Evolutionary conservation across 768 basidiomycete species (phyloP), one percentile per base, ranked within the genome.

Genomic region (Ephemerocybe angulata): DNA sequence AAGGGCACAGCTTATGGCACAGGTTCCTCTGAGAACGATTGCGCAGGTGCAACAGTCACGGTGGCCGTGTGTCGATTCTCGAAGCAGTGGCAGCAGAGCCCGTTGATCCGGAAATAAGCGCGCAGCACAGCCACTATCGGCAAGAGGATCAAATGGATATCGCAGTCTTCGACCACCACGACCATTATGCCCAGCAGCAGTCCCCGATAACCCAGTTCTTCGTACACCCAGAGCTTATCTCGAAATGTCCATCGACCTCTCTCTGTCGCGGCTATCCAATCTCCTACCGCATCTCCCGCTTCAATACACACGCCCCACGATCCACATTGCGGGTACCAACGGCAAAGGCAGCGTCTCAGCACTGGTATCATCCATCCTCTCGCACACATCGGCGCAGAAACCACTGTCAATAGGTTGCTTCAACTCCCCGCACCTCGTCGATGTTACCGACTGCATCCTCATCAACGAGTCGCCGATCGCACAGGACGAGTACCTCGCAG

Each of bases 311-410:
- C 80, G 90, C 2, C 96, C 93, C 0, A 92, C 93, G 0, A 76
- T 90, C 31, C 97, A 99, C 64, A 80, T 98, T 54, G 86, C 93
- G 7, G 97, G 97, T 0, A 99, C 97, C 0, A 98, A 99, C 70
- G 96, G 96, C 8, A 99, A 98, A 70, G 97, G 97, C 31, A 95
- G 91, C 61, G 92, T 96, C 12, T 86, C 93, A 1, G 86, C 87
- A 4, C 75, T 93, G 31, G 68, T 97, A 11, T 83, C 90, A 0
- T 91, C 91, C 40, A 88, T 92, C 62, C 72, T 98, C 7, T 65
- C 67, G 4, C 69, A 77, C 4, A 77, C 86, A 5, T 70, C 21
- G 25, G 6, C 3, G 21, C 31, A 75, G 0, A 73, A 86, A n/a
- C 69, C 75, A 1, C 74, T 88, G 50, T 73, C 73, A 21, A 77